Evolutionary conservation across 129 eudicot species (phyloP), one percentile per base, ranked within the genome.

Genomic region (Oenanthe sinensis): DNA sequence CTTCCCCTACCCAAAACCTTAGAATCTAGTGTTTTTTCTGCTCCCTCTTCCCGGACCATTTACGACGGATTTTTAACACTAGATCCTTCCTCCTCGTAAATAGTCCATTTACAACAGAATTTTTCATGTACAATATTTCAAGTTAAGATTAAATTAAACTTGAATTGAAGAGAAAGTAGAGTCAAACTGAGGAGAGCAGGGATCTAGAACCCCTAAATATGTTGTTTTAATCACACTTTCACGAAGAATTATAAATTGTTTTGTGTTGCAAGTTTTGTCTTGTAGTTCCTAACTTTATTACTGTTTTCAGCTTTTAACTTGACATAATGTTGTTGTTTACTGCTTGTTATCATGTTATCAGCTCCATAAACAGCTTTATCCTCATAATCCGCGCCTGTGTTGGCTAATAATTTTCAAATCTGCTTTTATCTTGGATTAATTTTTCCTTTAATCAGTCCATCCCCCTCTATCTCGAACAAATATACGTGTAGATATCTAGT

Each of bases 1-100:
- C 78, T 87, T 89, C 72, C 87, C 83, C 33, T 85, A 79, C 77
- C 87, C 87, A 20, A 86, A 85, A 72, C 30, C 89, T 58, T 85
- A 68, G n/a, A 20, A 19, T 19, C 62, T 54, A 4, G 26, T 46
- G 12, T 46, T 12, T 46, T 46, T 48, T 48, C 19, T 55, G 63
- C 12, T 55, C 28, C 20, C 62, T 20, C 62, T 20, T 54, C 10
- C 36, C 36, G 36, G 36, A 33, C 36, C 36, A 33, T 33, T 33
- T 33, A 33, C 36, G 36, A 33, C 36, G 36, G 36, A 33, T 33
- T 33, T 33, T 33, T 33, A 33, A 33, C 36, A 33, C 36, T 33
- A 0, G 1, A 33, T 33, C n/a, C n/a, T n/a, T n/a, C n/a, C n/a
- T n/a, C n/a, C 36, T 33, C 36, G 36, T 33, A 33, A 33, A 33